These are phyloP conservation scores for Camellia granthamiana DNA, from an alignment of 148 eudicot genomes.

Conservation along the genomic window DNA sequence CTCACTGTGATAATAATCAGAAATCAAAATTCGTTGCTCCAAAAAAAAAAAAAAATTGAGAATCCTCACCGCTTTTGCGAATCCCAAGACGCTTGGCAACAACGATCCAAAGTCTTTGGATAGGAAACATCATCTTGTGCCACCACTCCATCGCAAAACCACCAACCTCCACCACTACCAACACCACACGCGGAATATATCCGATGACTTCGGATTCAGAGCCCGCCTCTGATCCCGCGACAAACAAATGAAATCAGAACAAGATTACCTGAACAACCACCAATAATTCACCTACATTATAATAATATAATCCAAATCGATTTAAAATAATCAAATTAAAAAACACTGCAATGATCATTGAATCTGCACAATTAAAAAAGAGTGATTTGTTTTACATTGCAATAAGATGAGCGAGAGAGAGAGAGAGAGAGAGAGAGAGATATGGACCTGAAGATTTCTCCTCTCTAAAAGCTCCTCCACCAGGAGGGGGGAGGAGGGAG, in stretches of 20 bases:
- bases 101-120: constrained; percentile 26
- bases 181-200: not conserved
- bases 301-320: not conserved
- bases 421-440: not conserved
- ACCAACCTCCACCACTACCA: not conserved
- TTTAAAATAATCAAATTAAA: not conserved
- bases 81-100: constrained; percentile 25
- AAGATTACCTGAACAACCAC: not conserved
- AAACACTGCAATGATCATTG: not conserved
- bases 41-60: not conserved
- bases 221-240: not conserved
- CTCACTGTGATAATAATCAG: not conserved
- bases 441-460: not conserved
- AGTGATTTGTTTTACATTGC: not conserved
- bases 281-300: not conserved
- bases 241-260: not conserved
- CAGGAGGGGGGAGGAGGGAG: not conserved
- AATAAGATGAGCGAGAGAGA: not conserved
- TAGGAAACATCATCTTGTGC: constrained; percentile 23
- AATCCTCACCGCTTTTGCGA: constrained; percentile 31
- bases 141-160: constrained; percentile 28
- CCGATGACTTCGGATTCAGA: not conserved
- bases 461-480: not conserved
- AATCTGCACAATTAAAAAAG: not conserved
- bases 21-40: not conserved